Evolutionary conservation across 2,329 filamentous ascomycete genomes (phyloP), one percentile per base, ranked within the genome.

Genomic region (Colletotrichum tropicicola): DNA sequence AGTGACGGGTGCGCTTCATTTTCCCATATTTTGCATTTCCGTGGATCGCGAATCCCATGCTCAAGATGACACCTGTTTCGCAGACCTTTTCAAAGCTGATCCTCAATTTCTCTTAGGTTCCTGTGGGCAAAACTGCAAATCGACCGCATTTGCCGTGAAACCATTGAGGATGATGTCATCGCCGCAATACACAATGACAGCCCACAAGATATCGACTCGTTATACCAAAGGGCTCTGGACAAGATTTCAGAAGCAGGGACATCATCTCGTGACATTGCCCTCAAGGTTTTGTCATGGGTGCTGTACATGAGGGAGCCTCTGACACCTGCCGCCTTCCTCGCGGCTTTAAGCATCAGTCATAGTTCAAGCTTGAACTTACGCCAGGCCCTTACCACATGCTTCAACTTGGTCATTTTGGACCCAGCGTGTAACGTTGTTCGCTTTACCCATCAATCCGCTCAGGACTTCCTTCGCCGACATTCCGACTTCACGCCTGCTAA

Each of bases 101-200:
- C 17, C n/a, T 51, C 6, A 51, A 17, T 1, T 25, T 25, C 3
- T 44, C 4, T 0, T 4, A 58, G 45, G 55, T 51, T 58, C 28
- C 44, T 25, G 1, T 58, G 55, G 55, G 32, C 45, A 2, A 58
- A 30, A 30, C 17, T 58, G 4, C 35, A 43, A 12, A 6, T 58
- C 5, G 44, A 51, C 3, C 12, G 44, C 1, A 30, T 51, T 6
- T 49, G 32, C 4, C 55, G 13, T 2, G 44, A 58, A 17, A 41
- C 30, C 0, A 13, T 58, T 5, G 44, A 58, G 17, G 55, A n/a
- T 7, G 55, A 51, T 4, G 21, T 43, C 2, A 0, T 58, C 2
- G 8, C 23, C 4, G 8, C 8, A 3, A 2, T 58, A 1, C 12
- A 9, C 1, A 6, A 25, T 0, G 17, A 8, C 1, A 4, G 32